Percentiles rank a stretch among this genome's conserved stretches.
phyloP scores from a whole-genome alignment of 2,329 filamentous ascomycete genomes.

The Trichophyton schoenleinii region DNA sequence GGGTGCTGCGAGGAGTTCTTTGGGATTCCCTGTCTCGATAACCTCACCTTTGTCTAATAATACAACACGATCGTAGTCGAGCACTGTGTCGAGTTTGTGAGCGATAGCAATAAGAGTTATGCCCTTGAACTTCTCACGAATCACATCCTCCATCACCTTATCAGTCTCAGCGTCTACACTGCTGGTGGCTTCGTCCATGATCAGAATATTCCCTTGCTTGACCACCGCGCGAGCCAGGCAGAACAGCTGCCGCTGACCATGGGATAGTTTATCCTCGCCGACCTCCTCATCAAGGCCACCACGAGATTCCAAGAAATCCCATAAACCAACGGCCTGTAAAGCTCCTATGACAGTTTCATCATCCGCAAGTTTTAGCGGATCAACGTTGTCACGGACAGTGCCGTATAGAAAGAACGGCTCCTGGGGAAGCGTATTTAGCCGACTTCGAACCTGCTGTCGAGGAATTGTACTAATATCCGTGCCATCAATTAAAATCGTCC shows the following conservation, averaged over 20 bases:
- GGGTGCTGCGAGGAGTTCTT: not conserved
- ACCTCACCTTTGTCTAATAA: conserved; percentile 84
- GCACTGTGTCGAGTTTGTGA: conserved; percentile 93
- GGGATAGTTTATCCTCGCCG: conserved; percentile 57
- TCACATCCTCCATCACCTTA: conserved; percentile 48
- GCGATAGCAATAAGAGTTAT: conserved; percentile 96
- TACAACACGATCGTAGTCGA: conserved; percentile 75
- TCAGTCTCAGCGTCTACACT: conserved; percentile 57
- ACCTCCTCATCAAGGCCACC: conserved; percentile 3
- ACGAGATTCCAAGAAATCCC: not conserved
- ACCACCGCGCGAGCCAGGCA: conserved; percentile 85
- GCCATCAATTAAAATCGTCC: conserved; percentile 7
- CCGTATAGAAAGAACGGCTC: not conserved
- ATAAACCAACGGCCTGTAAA: not conserved
- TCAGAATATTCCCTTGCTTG: conserved; percentile 89
- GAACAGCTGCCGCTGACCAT: conserved; percentile 86
- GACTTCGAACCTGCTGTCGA: not conserved
- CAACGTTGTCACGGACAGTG: not conserved
- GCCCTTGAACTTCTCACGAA: conserved; percentile 61
- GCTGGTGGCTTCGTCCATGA: conserved; percentile 90
- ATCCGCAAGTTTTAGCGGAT: not conserved
- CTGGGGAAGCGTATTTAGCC: conserved; percentile 2
- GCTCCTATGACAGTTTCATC: not conserved
- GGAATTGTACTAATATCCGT: conserved; percentile 7
- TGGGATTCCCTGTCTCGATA: conserved; percentile 42